A percentile compares a stretch with the other conserved stretches of the same genome.
phyloP scores from a whole-genome alignment of 257 asterid species.

The Euphrasia confusa region DNA sequence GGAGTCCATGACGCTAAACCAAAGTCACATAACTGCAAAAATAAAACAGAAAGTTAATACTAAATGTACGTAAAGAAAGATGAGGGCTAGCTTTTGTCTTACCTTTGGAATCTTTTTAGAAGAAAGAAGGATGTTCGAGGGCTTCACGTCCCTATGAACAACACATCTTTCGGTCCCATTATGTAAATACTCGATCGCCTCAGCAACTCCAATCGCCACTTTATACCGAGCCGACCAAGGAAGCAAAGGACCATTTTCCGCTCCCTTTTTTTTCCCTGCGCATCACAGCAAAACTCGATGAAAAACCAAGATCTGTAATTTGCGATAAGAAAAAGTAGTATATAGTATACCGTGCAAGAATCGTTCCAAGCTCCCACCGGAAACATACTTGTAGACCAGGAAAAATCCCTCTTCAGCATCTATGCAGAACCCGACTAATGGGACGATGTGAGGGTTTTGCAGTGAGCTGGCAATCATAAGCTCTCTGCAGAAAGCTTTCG shows the following conservation, averaged over 20 bases:
- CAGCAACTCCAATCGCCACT: constrained; percentile 72
- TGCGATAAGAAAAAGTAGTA: not conserved
- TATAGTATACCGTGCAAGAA: constrained; percentile 55
- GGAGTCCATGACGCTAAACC: constrained; percentile 94
- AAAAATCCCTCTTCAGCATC: constrained; percentile 85
- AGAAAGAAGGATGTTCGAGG: constrained; percentile 87
- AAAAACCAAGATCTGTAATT: not conserved
- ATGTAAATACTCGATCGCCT: constrained; percentile 69
- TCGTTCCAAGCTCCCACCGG: constrained; percentile 86
- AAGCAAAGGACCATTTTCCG: constrained; percentile 45
- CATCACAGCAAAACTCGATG: constrained; percentile 40
- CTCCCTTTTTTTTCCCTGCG: constrained; percentile 66
- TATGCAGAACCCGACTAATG: constrained; percentile 78
- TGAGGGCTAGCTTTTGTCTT: not conserved
- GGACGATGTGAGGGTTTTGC: constrained; percentile 70
- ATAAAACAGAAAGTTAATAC: not conserved
- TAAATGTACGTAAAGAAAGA: not conserved
- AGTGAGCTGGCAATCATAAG: constrained; percentile 87
- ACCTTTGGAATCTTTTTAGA: constrained; percentile 76
- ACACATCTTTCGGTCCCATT: constrained; percentile 82
- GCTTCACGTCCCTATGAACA: constrained; percentile 91
- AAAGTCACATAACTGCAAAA: constrained; percentile 69
- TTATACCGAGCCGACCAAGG: constrained; percentile 66
- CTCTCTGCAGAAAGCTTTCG: constrained; percentile 89
- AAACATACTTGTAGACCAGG: constrained; percentile 78